Conservation (phyloP, 257 asterid species). For the Capsicum chinense region DNA sequence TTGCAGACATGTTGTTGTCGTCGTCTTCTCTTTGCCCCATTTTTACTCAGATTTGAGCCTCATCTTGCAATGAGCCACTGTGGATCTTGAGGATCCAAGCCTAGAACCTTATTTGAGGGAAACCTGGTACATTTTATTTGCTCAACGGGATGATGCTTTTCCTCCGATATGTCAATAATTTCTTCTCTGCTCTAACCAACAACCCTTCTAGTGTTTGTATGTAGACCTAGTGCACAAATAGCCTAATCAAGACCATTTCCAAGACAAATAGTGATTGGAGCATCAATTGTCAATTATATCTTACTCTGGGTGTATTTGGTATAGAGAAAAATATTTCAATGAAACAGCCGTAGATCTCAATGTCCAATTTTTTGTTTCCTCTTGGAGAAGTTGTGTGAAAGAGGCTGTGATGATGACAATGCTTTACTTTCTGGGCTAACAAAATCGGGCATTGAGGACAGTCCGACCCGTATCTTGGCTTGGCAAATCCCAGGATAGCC, state of each 20-base stretch:
- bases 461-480: not conserved
- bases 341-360: too few relatives aligned
- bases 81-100: too few relatives aligned
- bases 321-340: too few relatives aligned
- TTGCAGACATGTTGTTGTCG: not conserved
- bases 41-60: not conserved
- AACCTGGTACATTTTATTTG: not conserved
- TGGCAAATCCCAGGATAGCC: slow-evolving; percentile 8
- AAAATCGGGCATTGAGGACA: not conserved
- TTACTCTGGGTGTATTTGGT: too few relatives aligned
- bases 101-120: not conserved
- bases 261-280: too few relatives aligned
- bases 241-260: too few relatives aligned
- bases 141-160: not conserved
- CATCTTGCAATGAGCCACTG: not conserved
- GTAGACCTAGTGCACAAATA: not conserved
- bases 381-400: not conserved
- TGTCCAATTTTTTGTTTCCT: too few relatives aligned
- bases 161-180: not conserved
- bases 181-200: not conserved
- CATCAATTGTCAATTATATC: too few relatives aligned
- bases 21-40: not conserved
- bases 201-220: too few relatives aligned
- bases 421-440: not conserved
- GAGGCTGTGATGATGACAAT: slow-evolving; percentile 9